These are phyloP conservation scores for Fagus sylvatica DNA, from an alignment of 306 rosid genomes.

Conservation along the genomic window DNA sequence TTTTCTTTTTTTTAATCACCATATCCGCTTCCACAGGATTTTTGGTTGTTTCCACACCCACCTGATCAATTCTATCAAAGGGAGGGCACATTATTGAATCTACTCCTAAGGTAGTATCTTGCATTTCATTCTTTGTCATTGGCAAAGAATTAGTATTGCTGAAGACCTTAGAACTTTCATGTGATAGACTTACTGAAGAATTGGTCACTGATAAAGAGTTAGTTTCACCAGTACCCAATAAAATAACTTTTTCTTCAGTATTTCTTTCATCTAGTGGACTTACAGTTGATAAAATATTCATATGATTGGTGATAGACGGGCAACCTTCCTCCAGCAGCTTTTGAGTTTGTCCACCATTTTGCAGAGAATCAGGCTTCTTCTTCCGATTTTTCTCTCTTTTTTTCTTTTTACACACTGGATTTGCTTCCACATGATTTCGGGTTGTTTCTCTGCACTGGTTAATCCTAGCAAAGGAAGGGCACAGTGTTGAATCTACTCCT, in stretches of 20 bases:
- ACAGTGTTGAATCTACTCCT: conserved; percentile 7
- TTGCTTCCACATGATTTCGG: conserved; percentile 5
- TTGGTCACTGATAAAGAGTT: not conserved
- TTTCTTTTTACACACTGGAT: conserved; percentile 21
- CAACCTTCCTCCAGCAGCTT: conserved; percentile 25
- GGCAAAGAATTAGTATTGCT: conserved; percentile 17
- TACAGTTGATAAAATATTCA: conserved; percentile 18
- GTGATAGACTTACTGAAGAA: not conserved
- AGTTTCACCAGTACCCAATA: conserved; percentile 16
- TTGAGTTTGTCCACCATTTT: conserved; percentile 15
- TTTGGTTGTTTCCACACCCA: conserved; percentile 10
- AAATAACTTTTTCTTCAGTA: conserved; percentile 3
- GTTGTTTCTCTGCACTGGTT: conserved; percentile 16
- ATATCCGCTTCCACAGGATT: conserved; percentile 9
- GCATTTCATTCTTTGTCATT: no score
- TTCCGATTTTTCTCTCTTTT: conserved; percentile 19
- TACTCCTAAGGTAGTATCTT: no score
- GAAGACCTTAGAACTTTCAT: conserved; percentile 14
- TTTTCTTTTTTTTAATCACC: conserved; percentile 24
- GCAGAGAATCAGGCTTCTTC: conserved; percentile 22
- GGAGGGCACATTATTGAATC: conserved; percentile 16
- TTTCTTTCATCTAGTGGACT: conserved; percentile 22
- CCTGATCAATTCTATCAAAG: conserved; percentile 8
- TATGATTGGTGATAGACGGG: conserved; percentile 13
- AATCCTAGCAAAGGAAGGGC: conserved; percentile 15